Percentiles rank a stretch among this genome's conserved stretches.
phyloP scores from a whole-genome alignment of 305 asterid species.

The Caryopteris hybrid region DNA sequence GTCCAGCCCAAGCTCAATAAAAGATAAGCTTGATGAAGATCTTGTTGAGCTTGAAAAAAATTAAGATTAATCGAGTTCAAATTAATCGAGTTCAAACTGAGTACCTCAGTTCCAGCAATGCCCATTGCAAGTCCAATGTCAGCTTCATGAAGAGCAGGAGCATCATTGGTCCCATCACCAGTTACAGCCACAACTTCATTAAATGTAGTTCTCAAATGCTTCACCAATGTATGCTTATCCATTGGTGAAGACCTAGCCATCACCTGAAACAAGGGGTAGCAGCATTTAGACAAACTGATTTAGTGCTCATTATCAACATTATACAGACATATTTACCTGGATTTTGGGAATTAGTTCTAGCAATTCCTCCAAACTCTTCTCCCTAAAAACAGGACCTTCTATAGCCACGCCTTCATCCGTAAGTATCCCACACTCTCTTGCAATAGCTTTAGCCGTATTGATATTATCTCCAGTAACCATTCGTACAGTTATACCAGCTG shows the following conservation, averaged over 20 bases:
- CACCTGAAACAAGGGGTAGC: constrained; percentile 39
- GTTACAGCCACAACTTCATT: constrained; percentile 97
- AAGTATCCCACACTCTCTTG: constrained; percentile 93
- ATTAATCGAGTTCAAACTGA: too few species aligned
- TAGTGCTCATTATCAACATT: too few species aligned
- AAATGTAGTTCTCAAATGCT: constrained; percentile 85
- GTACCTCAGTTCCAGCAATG: constrained; percentile 95
- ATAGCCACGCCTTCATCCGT: constrained; percentile 86
- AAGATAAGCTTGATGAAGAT: too few species aligned
- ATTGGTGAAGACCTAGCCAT: constrained; percentile 98
- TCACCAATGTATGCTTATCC: constrained; percentile 92
- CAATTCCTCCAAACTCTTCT: constrained; percentile 67
- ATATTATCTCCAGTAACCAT: constrained; percentile 98
- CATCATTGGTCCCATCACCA: constrained; percentile 98
- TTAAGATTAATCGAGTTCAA: too few species aligned
- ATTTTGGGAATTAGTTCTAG: constrained; percentile 68
- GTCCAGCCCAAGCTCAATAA: too few species aligned
- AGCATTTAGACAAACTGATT: not conserved
- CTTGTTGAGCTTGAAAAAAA: too few species aligned
- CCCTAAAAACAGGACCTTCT: constrained; percentile 90
- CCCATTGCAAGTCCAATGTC: constrained; percentile 99
- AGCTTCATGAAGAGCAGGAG: constrained; percentile 99
- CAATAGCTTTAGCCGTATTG: constrained; percentile 91
- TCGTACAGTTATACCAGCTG: constrained; percentile 85
- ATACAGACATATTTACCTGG: constrained; percentile 40